These are phyloP conservation scores for Lentinula boryana DNA, from an alignment of 768 basidiomycete genomes.

Conservation along the genomic window DNA sequence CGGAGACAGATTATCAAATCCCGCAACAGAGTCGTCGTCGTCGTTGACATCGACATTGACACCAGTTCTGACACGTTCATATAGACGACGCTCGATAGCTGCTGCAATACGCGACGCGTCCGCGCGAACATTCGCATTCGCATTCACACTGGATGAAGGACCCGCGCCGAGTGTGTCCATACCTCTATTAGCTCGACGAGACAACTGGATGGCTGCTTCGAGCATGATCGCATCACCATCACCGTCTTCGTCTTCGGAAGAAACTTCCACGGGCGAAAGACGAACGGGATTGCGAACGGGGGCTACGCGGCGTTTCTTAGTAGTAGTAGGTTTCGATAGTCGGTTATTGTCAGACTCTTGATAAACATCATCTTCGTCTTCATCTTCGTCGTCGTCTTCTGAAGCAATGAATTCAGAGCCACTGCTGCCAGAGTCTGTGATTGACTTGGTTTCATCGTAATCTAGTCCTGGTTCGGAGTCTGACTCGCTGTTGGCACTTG, in stretches of 20 bases:
- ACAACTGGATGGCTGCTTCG: constrained; percentile 48
- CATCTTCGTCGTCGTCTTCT: constrained; percentile 9
- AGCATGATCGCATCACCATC: constrained; percentile 54
- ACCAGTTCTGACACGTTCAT: constrained; percentile 19
- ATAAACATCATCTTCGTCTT: too few relatives aligned
- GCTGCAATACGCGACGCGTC: constrained; percentile 39
- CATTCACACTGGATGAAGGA: not conserved
- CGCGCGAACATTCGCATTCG: constrained; percentile 19
- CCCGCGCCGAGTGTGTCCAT: constrained; percentile 5
- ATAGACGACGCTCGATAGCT: constrained; percentile 50
- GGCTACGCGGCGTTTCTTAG: too few relatives aligned
- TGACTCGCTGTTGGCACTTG: constrained; percentile 23
- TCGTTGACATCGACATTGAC: constrained; percentile 20
- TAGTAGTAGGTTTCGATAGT: too few relatives aligned
- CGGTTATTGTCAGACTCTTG: too few relatives aligned
- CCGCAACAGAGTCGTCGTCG: constrained; percentile 24
- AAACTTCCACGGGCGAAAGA: constrained; percentile 8
- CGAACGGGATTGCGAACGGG: not conserved
- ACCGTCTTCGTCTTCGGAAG: constrained; percentile 34
- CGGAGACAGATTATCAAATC: constrained; percentile 14
- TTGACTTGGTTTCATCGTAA: constrained; percentile 27
- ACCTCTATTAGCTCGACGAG: constrained; percentile 33
- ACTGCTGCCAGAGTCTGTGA: constrained; percentile 51
- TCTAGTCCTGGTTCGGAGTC: constrained; percentile 32
- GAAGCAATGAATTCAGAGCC: constrained; percentile 57